Base-by-base conservation (phyloP, 2,329 filamentous ascomycete species). In the Chalaropsis thielavioides region DNA sequence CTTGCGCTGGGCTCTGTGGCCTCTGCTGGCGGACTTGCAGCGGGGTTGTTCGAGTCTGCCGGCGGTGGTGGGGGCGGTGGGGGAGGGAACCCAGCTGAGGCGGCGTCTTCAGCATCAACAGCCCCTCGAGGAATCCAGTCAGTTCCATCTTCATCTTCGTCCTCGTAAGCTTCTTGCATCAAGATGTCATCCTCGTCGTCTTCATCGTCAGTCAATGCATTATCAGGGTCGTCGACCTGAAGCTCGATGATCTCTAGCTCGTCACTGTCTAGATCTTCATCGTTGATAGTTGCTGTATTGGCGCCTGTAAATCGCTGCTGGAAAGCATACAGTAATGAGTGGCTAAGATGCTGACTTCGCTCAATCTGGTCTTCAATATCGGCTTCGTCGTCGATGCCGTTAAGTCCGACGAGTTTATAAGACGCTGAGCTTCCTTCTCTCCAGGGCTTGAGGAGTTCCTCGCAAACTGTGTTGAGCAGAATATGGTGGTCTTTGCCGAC, bases 381-480 rank as follows among this genome's bases (percentile, higher is more conserved):
- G 69, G 89, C 85, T 70, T 95, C 89, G 71, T 95, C 90, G 72
- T 94, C 88, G 27, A 95, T 86, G 10, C 90, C 90, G 69, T 86
- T 83, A 72, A 85, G 83, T 15, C 89, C 90, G 68, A 94, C 86
- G 68, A 84, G 81, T 22, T 85, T 87, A 73, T 97, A 92, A 56
- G 81, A 86, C 6, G 88, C 94, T 65, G 84, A 82, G 72, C 94
- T 97, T 5, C 94, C 94, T 69, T 87, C 83, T 40, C 86, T 83
- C 94, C 94, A 99, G 1, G 88, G 83, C 69, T 86, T 88, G 67
- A 99, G 83, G 71, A 97, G 82, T 74, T 99, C 90, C 73, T 97
- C 90, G 71, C 94, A 99, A 46, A 99, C 84, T 6, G 88, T 85
- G 62, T 84, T 86, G 44, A 91, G 83, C 54, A 99, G 78, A 19